Percentiles rank a stretch among this genome's conserved stretches.
phyloP scores from a whole-genome alignment of 192 early-diverging fungal genomes.

The Backusella psychrophila region DNA sequence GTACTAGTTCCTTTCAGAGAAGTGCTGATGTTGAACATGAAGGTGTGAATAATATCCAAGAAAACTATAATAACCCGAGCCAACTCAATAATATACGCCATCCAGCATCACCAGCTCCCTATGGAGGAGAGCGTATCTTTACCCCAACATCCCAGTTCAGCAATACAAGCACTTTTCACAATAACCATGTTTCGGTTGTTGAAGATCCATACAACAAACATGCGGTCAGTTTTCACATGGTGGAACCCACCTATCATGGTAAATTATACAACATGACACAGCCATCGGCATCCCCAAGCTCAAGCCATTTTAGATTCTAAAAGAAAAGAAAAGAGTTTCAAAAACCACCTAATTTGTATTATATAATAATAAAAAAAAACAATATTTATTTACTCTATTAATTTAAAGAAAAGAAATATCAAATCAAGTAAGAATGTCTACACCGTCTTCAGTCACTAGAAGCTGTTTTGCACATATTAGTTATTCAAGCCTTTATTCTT shows the following conservation, averaged over 20 bases:
- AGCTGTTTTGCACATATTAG: slow-evolving; percentile 30
- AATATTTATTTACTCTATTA: background rate
- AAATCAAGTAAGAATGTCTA: slow-evolving; percentile 62
- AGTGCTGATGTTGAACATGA: background rate
- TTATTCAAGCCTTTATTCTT: too few relatives aligned
- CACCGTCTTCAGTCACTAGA: slow-evolving; percentile 59
- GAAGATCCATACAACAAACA: background rate
- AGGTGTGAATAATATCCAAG: background rate
- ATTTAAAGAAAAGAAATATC: background rate
- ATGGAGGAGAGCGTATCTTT: background rate
- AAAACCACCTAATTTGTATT: background rate
- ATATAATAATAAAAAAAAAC: background rate
- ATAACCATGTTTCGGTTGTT: background rate
- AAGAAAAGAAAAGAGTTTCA: background rate
- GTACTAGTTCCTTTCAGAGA: background rate
- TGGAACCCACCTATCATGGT: background rate
- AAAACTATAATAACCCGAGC: background rate
- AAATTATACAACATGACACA: background rate
- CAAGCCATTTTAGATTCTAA: slow-evolving; percentile 1
- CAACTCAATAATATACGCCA: slow-evolving; percentile 3
- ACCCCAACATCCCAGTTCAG: background rate
- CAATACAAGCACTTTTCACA: background rate
- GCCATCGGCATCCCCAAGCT: background rate
- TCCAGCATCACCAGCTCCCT: slow-evolving; percentile 7
- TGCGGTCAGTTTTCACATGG: background rate